Conservation (phyloP, 1,284 basidiomycete genomes). For the Cystobasidium slooffiae region DNA sequence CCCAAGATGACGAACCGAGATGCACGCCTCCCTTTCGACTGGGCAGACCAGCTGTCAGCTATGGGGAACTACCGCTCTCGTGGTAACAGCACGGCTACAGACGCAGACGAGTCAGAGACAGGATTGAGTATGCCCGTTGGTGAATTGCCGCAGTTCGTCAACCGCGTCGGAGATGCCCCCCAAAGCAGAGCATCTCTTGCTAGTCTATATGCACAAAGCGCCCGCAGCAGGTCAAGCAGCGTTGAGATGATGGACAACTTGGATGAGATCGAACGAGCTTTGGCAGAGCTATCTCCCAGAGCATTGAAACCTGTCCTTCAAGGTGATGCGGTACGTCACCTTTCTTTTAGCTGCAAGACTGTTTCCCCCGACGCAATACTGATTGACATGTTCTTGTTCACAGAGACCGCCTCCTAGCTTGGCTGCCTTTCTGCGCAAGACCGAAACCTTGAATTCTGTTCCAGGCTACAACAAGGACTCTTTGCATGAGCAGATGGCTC, state of each 20-base stretch:
- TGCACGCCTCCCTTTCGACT: constrained; percentile 17
- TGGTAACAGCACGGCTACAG: background rate
- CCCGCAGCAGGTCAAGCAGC: constrained; percentile 45
- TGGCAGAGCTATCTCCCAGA: constrained; percentile 50
- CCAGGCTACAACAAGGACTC: constrained; percentile 29
- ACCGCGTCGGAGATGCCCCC: background rate
- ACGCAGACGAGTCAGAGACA: background rate
- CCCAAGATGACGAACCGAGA: constrained; percentile 3
- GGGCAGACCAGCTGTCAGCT: constrained; percentile 26
- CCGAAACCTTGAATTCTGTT: constrained; percentile 3
- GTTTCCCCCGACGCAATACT: background rate
- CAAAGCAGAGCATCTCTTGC: constrained; percentile 22
- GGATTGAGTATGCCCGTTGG: background rate
- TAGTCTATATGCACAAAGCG: constrained; percentile 15
- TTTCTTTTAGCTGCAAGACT: background rate
- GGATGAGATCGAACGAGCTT: constrained; percentile 51
- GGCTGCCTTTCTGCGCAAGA: constrained; percentile 14
- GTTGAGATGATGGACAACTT: constrained; percentile 51
- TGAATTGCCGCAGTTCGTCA: constrained; percentile 4
- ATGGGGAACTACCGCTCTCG: constrained; percentile 8
- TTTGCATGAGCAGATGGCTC: constrained; percentile 10
- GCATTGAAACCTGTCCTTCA: constrained; percentile 10
- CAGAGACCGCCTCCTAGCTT: constrained; percentile 7
- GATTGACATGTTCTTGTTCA: background rate
- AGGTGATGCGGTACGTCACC: background rate